Evolutionary conservation across 106 monocot genomes (phyloP), one percentile per base, ranked within the genome.

Genomic region (Apostasia shenzhenica): DNA sequence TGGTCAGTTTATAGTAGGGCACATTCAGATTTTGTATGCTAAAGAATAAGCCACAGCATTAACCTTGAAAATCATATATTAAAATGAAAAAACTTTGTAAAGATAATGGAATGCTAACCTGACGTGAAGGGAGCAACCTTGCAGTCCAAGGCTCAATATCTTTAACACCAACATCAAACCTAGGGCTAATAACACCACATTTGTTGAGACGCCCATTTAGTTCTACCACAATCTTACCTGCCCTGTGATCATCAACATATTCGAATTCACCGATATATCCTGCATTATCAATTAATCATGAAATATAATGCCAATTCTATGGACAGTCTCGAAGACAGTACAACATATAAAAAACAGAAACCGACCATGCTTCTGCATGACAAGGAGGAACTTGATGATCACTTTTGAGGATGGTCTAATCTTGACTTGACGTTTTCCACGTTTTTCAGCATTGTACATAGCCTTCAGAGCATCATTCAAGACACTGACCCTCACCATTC

Each of bases 381-480:
- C 88, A 11, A 88, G 61, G 54, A 88, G 88, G 67, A 88, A 88
- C 81, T 88, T 84, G 67, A 88, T 88, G 55, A 88, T 88, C 37
- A 88, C 84, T 84, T 84, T 88, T 4, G 83, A 88, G 2, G 88
- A 88, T 44, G 88, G 88, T 11, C 88, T 78, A 70, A 88, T 88
- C 75, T 73, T 78, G 13, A 88, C 88, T 48, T 88, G 88, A 3
- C 84, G 71, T 53, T 88, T 83, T 40, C 83, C 88, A 49, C 78
- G 81, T 55, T 88, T 88, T 76, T 88, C 88, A 57, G 88, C 88
- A 78, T 88, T 84, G 61, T 84, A 88, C 88, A 83, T 88, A 81
- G 83, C 84, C 78, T 88, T 88, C 3, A 84, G 79, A 79, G 88
- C 84, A 74, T 88, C 83, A 55, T 84, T 82, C 55, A 89, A 50